Percentiles rank a stretch among this genome's conserved stretches.
phyloP scores from a whole-genome alignment of 2,329 filamentous ascomycete genomes.

The Pseudocercospora macadamiae region DNA sequence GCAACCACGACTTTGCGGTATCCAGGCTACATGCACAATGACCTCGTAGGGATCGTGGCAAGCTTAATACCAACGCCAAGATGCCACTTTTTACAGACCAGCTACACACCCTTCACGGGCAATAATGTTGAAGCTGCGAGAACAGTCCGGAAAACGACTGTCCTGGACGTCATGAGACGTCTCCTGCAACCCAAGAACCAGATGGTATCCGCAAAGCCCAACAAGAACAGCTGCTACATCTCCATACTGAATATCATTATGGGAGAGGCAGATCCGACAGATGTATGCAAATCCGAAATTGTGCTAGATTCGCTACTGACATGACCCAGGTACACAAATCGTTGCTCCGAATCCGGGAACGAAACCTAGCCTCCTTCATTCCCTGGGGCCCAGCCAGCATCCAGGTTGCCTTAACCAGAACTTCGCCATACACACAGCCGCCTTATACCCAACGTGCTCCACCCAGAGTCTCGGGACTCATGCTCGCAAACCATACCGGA shows the following conservation, averaged over 20 bases:
- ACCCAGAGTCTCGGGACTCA: slow-evolving; percentile 83
- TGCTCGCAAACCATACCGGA: slow-evolving; percentile 97
- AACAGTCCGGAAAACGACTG: slow-evolving; percentile 96
- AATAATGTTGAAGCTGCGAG: slow-evolving; percentile 96
- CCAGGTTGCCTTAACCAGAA: slow-evolving; percentile 93
- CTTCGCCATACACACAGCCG: slow-evolving; percentile 92
- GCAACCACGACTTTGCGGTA: slow-evolving; percentile 96
- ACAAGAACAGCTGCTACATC: slow-evolving; percentile 98
- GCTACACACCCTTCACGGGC: slow-evolving; percentile 96
- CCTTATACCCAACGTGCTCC: slow-evolving; percentile 94
- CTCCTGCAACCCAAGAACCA: slow-evolving; percentile 97
- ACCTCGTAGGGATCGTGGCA: slow-evolving; percentile 93
- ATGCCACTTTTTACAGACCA: slow-evolving; percentile 97
- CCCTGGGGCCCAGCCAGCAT: slow-evolving; percentile 98
- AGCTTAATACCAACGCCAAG: slow-evolving; percentile 94
- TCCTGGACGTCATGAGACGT: slow-evolving; percentile 94
- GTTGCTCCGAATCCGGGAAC: slow-evolving; percentile 89
- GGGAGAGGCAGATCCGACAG: slow-evolving; percentile 95
- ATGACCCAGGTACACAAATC: slow-evolving; percentile 80
- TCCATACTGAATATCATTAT: slow-evolving; percentile 99
- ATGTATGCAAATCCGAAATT: slow-evolving; percentile 54
- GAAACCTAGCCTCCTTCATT: slow-evolving; percentile 92
- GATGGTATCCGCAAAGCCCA: slow-evolving; percentile 95
- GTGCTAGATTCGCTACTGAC: slow-evolving; percentile 3
- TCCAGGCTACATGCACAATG: slow-evolving; percentile 99